A percentile compares a stretch with the other conserved stretches of the same genome.
These are phyloP conservation scores for Saccharum officinarum DNA, from an alignment of 176 grass and related monocot genomes.

Conservation along the genomic window DNA sequence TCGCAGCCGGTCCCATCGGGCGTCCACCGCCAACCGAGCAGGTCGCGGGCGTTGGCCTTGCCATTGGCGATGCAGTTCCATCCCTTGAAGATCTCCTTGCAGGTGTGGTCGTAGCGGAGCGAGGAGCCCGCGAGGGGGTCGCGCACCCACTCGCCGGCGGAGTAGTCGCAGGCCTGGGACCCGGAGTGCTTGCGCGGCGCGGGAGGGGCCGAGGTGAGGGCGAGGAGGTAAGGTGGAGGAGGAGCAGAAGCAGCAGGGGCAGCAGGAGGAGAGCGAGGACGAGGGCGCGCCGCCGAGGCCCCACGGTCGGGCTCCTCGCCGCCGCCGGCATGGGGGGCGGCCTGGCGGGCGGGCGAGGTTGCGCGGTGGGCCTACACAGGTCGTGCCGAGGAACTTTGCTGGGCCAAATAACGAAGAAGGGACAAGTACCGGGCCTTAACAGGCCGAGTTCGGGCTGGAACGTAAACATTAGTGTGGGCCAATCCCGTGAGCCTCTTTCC, in stretches of 20 bases:
- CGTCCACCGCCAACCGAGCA: slow-evolving; percentile 72
- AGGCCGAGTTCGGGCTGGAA: not conserved
- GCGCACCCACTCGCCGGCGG: slow-evolving; percentile 62
- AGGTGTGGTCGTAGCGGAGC: slow-evolving; percentile 68
- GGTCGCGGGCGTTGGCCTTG: slow-evolving; percentile 58
- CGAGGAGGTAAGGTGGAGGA: slow-evolving; percentile 2
- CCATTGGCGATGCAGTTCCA: slow-evolving; percentile 85
- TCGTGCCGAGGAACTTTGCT: not conserved
- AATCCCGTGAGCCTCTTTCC: no score
- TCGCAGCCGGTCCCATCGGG: slow-evolving; percentile 44
- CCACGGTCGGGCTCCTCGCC: slow-evolving; percentile 27
- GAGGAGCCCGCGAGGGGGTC: slow-evolving; percentile 11
- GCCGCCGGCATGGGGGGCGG: slow-evolving; percentile 36
- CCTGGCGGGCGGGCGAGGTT: not conserved
- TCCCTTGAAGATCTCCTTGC: slow-evolving; percentile 90
- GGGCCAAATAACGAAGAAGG: not conserved
- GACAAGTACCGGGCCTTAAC: not conserved
- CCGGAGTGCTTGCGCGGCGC: not conserved
- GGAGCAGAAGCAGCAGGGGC: not conserved
- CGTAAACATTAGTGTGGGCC: not conserved
- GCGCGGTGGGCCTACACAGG: not conserved
- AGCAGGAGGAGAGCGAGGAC: not conserved
- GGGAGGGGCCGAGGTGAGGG: not conserved
- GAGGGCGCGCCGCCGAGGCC: slow-evolving; percentile 25
- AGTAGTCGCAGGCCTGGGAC: slow-evolving; percentile 55